Percentiles rank a stretch among this genome's conserved stretches.
phyloP scores from a whole-genome alignment of 257 asterid species.

The Petunia secreta region DNA sequence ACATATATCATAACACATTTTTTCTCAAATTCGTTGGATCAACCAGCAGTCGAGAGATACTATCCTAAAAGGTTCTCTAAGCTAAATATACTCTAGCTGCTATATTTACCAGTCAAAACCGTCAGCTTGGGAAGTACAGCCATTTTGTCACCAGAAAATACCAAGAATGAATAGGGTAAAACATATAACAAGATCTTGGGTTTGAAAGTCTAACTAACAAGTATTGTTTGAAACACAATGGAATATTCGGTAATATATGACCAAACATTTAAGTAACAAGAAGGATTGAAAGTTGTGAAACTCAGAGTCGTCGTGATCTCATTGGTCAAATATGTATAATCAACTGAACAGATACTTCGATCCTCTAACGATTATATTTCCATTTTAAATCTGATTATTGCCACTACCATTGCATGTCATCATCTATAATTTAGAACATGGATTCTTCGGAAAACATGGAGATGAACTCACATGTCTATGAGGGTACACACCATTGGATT shows the following conservation, averaged over 20 bases:
- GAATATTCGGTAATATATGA: background rate
- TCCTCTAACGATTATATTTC: background rate
- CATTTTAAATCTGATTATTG: background rate
- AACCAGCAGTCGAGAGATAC: background rate
- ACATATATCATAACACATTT: background rate
- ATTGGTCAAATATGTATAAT: background rate
- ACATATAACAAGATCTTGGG: background rate
- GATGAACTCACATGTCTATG: background rate
- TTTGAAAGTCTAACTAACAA: background rate
- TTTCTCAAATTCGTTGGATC: background rate
- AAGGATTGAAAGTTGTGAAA: background rate
- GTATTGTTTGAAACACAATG: background rate
- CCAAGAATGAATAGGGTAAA: background rate
- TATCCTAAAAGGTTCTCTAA: background rate
- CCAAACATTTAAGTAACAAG: background rate
- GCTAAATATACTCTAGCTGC: background rate
- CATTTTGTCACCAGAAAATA: background rate
- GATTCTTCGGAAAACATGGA: conserved; percentile 2
- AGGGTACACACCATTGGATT: background rate
- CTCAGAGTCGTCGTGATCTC: background rate
- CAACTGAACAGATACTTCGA: background rate
- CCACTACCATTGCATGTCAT: background rate
- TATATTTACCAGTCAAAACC: background rate
- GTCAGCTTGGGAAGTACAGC: background rate
- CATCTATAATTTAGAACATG: background rate